Percentiles rank a stretch among this genome's conserved stretches.
Evolutionary conservation across 495 filamentous ascomycete species (phyloP).

Genomic region (Trichoderma orchidacearum): DNA sequence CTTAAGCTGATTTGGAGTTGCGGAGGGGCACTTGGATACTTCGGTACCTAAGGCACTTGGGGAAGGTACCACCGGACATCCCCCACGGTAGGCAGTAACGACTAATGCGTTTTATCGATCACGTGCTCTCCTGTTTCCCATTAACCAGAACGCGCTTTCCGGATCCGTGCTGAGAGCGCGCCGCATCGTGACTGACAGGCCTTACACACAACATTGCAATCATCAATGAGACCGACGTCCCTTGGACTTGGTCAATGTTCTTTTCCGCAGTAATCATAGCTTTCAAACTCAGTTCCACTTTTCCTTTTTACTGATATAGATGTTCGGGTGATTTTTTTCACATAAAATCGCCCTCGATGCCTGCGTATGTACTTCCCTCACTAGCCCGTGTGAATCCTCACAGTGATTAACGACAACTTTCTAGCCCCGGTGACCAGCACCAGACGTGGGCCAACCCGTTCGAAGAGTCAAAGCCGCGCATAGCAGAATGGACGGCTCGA

Average conservation of each 20-base stretch:
- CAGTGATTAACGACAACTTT: conserved; percentile 10
- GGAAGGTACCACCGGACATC: not conserved
- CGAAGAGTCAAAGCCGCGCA: conserved; percentile 49
- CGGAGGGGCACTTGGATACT: too few relatives aligned
- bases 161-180: not conserved
- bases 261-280: too few relatives aligned
- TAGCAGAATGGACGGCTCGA: conserved; percentile 71
- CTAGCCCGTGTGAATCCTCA: too few relatives aligned
- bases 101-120: too few relatives aligned
- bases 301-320: not conserved
- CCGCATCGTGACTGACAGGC: not conserved
- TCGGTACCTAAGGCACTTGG: not conserved
- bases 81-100: not conserved
- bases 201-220: not conserved
- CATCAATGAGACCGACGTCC: not conserved
- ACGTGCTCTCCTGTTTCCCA: not conserved
- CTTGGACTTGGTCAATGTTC: not conserved
- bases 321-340: not conserved
- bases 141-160: not conserved
- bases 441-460: conserved; percentile 54
- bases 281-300: not conserved
- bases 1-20: too few relatives aligned
- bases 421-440: conserved; percentile 74
- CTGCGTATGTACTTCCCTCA: conserved; percentile 11
- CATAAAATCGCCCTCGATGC: conserved; percentile 12